Percentiles rank a stretch among this genome's conserved stretches.
Conservation (phyloP, 192 early-diverging fungal species). For the Coemansia reversa region DNA sequence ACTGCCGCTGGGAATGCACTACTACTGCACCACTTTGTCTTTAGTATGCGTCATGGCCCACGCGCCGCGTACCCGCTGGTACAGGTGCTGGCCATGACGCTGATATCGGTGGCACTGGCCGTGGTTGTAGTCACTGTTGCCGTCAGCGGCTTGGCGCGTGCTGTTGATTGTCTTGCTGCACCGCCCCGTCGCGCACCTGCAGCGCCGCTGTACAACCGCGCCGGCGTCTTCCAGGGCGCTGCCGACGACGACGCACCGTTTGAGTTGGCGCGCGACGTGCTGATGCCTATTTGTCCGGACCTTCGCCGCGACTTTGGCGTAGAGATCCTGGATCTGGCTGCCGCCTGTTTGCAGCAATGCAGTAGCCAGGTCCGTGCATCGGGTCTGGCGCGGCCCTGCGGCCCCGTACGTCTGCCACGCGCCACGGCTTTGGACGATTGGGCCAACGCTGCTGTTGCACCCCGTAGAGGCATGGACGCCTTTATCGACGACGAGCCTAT, state of each 20-base stretch:
- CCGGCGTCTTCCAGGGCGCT: conserved; percentile 37
- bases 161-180: conserved; percentile 25
- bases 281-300: conserved; percentile 31
- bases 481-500: conserved; percentile 45
- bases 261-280: conserved; percentile 19
- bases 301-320: conserved; percentile 45
- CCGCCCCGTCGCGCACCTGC: background rate
- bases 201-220: conserved; percentile 33
- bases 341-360: conserved; percentile 49
- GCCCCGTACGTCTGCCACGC: conserved; percentile 36
- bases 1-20: conserved; percentile 30
- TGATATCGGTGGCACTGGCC: conserved; percentile 24
- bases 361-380: conserved; percentile 38
- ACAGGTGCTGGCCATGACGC: conserved; percentile 41
- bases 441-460: background rate
- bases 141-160: conserved; percentile 30
- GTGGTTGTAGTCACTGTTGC: conserved; percentile 39
- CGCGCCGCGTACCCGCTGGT: conserved; percentile 44
- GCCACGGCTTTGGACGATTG: conserved; percentile 42
- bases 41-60: conserved; percentile 31
- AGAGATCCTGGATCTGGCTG: conserved; percentile 49
- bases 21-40: conserved; percentile 41
- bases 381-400: conserved; percentile 28
- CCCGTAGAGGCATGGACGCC: conserved; percentile 17
- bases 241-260: conserved; percentile 24